phyloP scores from a whole-genome alignment of 164 flowering plant genomes.

The Taxillus chinensis region DNA sequence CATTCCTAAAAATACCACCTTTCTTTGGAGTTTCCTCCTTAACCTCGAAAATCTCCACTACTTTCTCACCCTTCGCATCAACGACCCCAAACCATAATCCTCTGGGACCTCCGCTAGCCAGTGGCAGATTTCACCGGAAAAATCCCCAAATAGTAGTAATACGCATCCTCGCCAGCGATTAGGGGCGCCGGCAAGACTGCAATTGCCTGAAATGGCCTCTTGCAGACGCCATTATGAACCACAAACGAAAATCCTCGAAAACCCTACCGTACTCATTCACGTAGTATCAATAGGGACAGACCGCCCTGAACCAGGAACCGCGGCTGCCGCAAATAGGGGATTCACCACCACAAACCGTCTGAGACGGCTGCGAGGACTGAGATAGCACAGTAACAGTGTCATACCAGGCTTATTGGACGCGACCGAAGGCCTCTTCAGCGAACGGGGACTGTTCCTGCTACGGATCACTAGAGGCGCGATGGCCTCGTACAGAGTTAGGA shows the following conservation, averaged over 20 bases:
- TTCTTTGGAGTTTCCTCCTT: background rate
- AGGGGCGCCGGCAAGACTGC: slow-evolving; percentile 1
- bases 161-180: slow-evolving; percentile 12
- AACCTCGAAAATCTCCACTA: background rate
- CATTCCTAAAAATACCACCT: background rate
- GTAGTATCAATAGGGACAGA: slow-evolving; percentile 40
- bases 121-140: background rate
- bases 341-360: too few relatives aligned
- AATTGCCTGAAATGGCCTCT: slow-evolving; percentile 31
- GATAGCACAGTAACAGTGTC: slow-evolving; percentile 11
- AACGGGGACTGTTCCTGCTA: background rate
- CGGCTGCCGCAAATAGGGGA: too few relatives aligned
- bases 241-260: slow-evolving; percentile 34
- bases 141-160: background rate
- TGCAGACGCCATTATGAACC: slow-evolving; percentile 33
- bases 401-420: slow-evolving; percentile 18
- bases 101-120: background rate
- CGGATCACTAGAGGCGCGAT: background rate
- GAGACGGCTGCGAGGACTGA: too few relatives aligned
- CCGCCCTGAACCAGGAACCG: slow-evolving; percentile 17
- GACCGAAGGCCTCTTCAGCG: slow-evolving; percentile 1
- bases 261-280: slow-evolving; percentile 33
- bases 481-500: background rate
- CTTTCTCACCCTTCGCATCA: background rate
- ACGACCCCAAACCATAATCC: background rate